Evolutionary conservation across 345 rosid species (phyloP), one percentile per base, ranked within the genome.

Genomic region (Brassica nigra): DNA sequence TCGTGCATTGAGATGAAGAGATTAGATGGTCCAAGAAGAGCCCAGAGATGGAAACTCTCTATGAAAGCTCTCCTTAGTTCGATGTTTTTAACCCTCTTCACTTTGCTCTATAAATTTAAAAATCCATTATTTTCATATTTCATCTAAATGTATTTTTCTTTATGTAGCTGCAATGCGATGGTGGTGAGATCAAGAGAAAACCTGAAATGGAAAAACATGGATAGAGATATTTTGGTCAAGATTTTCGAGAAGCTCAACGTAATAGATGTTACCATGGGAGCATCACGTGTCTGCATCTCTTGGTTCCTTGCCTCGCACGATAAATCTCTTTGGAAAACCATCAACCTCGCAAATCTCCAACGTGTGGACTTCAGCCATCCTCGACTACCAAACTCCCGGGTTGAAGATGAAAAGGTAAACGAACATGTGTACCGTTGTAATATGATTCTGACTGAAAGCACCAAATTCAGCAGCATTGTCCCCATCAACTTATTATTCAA

Each of bases 231-330:
- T 6, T 11, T 71, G 18, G 34, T n/a, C n/a, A 36, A 58, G 23
- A 71, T 36, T 34, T 58, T 58, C 63, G 63, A 58, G n/a, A 23
- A 58, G n/a, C 63, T 58, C 63, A 58, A 23, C 30, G 62, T 58
- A 20, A 58, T 58, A 58, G 62, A 58, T 58, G 30, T 58, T 58
- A 58, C 62, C 30, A 58, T 58, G 30, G 30, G 62, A 58, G 30
- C 62, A 58, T 20, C 30, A 58, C 11, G 62, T 20, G 28, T 18
- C 62, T 55, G 62, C 28, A 3, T 18, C 12, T 57, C 29, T 57
- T 57, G 62, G 29, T 18, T 57, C 8, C 12, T 57, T 57, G 62
- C 20, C 29, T 57, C 29, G 8, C 62, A 20, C 30, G 29, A 20
- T 3, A 57, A 49, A 5, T 49, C 57, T 49, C 57, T 49, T 14